Conservation (phyloP, 2,329 filamentous ascomycete species). For the Ceratocystis harringtonii region DNA sequence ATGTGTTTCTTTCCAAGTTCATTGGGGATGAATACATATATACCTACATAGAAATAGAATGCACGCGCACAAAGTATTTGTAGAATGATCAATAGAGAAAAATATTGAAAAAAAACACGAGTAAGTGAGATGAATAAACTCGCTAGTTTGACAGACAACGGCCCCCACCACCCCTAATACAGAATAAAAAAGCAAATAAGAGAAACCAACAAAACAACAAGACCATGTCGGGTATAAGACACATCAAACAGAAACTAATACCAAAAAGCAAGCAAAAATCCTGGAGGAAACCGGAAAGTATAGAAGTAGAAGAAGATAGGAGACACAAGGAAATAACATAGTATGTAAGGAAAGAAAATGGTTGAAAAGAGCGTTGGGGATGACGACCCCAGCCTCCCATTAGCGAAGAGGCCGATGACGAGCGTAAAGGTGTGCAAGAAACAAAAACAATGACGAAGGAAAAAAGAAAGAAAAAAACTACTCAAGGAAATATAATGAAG, state of each 20-base stretch:
- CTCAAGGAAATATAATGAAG: neutral
- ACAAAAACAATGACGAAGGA: constrained; percentile 3
- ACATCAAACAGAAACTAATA: neutral
- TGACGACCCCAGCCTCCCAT: neutral
- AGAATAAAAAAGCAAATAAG: neutral
- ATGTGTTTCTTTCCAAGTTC: too few relatives aligned
- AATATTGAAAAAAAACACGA: neutral
- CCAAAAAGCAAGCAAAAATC: neutral
- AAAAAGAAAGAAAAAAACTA: constrained; percentile 1
- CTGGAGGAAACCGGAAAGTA: neutral
- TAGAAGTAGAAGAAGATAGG: neutral
- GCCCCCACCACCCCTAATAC: neutral
- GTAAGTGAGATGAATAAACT: neutral
- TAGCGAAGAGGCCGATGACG: neutral
- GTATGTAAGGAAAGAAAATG: neutral
- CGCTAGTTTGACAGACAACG: neutral
- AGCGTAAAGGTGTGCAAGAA: neutral
- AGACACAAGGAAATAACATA: neutral
- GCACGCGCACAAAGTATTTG: too few relatives aligned
- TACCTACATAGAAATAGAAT: too few relatives aligned
- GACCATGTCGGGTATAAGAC: constrained; percentile 7
- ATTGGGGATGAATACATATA: too few relatives aligned
- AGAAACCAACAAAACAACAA: neutral
- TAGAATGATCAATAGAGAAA: neutral
- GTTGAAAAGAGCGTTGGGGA: neutral